Base-by-base conservation (phyloP, 305 asterid genomes). In the Rubia occidens region DNA sequence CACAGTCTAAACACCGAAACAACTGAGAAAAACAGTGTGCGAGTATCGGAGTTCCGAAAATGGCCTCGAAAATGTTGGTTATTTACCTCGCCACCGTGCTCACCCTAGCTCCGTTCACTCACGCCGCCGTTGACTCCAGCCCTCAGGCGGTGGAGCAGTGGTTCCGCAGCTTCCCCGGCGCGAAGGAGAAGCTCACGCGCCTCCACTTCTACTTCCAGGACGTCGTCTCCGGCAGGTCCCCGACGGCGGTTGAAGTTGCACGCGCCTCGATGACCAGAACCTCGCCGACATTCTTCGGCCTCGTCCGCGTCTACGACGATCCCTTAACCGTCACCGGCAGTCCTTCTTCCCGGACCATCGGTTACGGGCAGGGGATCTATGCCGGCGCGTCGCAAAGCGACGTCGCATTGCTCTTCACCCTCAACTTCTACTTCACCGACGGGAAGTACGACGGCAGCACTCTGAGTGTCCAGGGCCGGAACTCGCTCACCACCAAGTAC, bases 201-300 rank as follows among this genome's bases (percentile, higher is more conserved):
- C 81, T 80, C 18, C 84, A 77, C 49, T 80, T 80, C 69, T 80
- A 44, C 35, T 77, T 74, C 40, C 84, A 80, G 45, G 81, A 80
- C 24, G 51, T 47, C 10, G 40, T 64, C 6, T 35, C 21, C 67
- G 77, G 81, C 2, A 40, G 10, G 8, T 60, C 62, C 3, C 81
- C 77, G 40, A 71, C 81, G 0, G 56, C 77, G 1, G 35, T 63
- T 1, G 68, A 29, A 47, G 73, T 80, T 8, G 81, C 79, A 0
- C 65, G 60, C 24, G 69, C 84, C 47, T 66, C 68, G 60, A 35
- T 32, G 8, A 74, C 75, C 4, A 21, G 42, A 0, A 4, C 47
- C 10, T 74, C 81, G 8, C 75, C 75, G 0, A 62, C 75, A 6
- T 1, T 6, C 0, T 80, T 80, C 47, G 81, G 81, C 2, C 0